Percentiles rank a stretch among this genome's conserved stretches.
Evolutionary conservation across 1,284 basidiomycete species (phyloP).

Genomic region (Ustilago sp.): DNA sequence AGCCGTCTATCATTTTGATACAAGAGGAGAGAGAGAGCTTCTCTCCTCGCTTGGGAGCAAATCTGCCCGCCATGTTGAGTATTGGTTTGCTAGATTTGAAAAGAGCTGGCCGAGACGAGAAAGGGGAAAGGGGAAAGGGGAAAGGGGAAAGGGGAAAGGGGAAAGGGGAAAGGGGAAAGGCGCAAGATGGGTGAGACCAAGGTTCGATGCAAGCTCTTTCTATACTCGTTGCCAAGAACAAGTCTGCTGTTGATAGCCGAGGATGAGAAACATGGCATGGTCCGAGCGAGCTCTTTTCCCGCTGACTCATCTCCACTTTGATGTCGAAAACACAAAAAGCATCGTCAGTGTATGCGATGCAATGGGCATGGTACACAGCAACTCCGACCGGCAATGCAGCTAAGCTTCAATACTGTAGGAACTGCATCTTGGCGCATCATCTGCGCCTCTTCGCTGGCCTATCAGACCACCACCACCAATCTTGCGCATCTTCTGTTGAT

Average conservation of each 20-base stretch:
- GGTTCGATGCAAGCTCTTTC: too few species aligned
- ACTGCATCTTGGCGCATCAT: slow-evolving; percentile 4
- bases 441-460: slow-evolving; percentile 1
- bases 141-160: too few species aligned
- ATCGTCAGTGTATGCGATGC: background rate
- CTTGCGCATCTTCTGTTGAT: background rate
- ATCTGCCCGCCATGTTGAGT: slow-evolving; percentile 30
- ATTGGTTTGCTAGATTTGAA: background rate
- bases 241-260: slow-evolving; percentile 2
- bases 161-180: background rate
- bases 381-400: slow-evolving; percentile 1
- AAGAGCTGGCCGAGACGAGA: background rate
- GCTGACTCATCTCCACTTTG: slow-evolving; percentile 4
- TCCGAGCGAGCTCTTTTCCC: background rate
- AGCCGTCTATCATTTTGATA: slow-evolving; percentile 41
- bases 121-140: background rate
- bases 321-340: background rate
- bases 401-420: background rate
- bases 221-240: too few species aligned
- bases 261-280: background rate
- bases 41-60: slow-evolving; percentile 26
- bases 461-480: background rate
- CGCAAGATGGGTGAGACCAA: background rate
- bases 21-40: slow-evolving; percentile 30
- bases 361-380: background rate